Percentiles rank a stretch among this genome's conserved stretches.
Evolutionary conservation across 2,329 filamentous ascomycete genomes (phyloP).

Genomic region (Botrytis sinoallii): DNA sequence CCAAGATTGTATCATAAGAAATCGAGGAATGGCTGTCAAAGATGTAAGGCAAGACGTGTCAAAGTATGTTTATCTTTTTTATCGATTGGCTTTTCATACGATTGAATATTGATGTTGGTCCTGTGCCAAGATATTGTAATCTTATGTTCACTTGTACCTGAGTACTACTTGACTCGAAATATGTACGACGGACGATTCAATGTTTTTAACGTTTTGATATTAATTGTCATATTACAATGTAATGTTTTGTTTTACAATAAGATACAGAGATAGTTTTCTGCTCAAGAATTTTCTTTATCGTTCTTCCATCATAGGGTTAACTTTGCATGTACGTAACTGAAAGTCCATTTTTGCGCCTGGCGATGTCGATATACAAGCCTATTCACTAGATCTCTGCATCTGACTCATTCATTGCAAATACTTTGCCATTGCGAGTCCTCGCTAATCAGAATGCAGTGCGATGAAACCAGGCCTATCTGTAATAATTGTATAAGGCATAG

Average conservation of each 20-base stretch:
- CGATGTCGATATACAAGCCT: neutral
- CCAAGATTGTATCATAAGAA: slow-evolving; percentile 38
- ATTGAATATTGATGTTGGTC: neutral
- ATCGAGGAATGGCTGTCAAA: slow-evolving; percentile 36
- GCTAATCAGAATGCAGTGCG: slow-evolving; percentile 20
- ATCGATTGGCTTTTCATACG: neutral
- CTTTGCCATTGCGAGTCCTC: neutral
- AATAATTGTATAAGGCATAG: slow-evolving; percentile 25
- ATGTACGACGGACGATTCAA: neutral
- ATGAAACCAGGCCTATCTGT: slow-evolving; percentile 24
- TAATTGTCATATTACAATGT: neutral
- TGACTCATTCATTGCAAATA: neutral
- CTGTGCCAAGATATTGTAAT: neutral
- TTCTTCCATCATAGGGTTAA: neutral
- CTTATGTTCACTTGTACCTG: slow-evolving; percentile 5
- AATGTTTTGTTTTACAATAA: neutral
- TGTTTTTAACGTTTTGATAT: neutral
- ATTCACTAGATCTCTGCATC: neutral
- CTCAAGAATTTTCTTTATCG: too few relatives aligned
- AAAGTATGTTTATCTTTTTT: slow-evolving; percentile 32
- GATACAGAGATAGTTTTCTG: slow-evolving; percentile 2
- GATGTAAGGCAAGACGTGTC: slow-evolving; percentile 36
- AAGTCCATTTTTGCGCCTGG: neutral
- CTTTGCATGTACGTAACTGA: neutral
- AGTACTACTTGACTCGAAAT: neutral